Conservation (phyloP, 192 early-diverging fungal species). For the Rhizoclosmatium sp. region DNA sequence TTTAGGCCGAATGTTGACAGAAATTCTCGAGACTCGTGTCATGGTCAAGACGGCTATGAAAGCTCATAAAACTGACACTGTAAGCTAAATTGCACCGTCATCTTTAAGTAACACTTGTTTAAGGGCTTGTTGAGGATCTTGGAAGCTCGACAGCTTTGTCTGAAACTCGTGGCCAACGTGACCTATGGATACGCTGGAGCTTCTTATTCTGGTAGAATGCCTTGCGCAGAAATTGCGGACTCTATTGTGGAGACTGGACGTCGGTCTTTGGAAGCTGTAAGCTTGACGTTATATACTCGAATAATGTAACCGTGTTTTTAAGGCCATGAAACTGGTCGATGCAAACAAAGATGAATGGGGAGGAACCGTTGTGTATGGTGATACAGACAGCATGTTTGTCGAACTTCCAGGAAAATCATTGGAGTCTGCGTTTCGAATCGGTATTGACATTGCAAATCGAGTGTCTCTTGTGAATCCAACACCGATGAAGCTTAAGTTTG, state of each 20-base stretch:
- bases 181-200: conserved; percentile 91
- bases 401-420: conserved; percentile 68
- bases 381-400: conserved; percentile 95
- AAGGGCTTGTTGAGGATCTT: conserved; percentile 71
- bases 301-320: background rate
- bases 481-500: conserved; percentile 92
- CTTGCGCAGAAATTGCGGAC: conserved; percentile 88
- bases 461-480: conserved; percentile 78
- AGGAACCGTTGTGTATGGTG: conserved; percentile 89
- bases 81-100: conserved; percentile 2
- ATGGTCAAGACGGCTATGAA: conserved; percentile 92
- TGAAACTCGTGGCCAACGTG: conserved; percentile 94
- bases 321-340: conserved; percentile 39
- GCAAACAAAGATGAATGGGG: conserved; percentile 62
- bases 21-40: conserved; percentile 87
- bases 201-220: conserved; percentile 89
- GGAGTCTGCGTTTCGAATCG: conserved; percentile 81
- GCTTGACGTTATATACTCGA: background rate
- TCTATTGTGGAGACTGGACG: conserved; percentile 89
- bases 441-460: conserved; percentile 78
- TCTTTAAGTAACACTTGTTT: background rate
- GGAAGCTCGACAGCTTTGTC: conserved; percentile 82
- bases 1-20: conserved; percentile 82
- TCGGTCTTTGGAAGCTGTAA: conserved; percentile 76
- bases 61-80: conserved; percentile 66